phyloP scores from a whole-genome alignment of 2,329 filamentous ascomycete species.

The Cyphellophora europaea region DNA sequence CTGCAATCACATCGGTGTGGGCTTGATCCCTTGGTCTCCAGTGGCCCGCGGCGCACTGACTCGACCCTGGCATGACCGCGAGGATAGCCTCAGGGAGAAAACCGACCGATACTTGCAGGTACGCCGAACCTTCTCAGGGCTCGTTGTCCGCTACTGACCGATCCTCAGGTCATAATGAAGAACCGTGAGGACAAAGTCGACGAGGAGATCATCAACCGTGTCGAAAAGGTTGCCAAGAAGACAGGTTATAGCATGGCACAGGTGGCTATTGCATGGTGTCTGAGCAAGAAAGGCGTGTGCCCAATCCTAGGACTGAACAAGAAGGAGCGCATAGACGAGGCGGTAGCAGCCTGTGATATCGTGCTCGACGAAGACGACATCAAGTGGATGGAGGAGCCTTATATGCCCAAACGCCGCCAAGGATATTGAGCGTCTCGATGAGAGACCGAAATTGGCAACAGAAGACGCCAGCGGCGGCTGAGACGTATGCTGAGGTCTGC shows the following conservation, averaged over 20 bases:
- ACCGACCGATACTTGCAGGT: too few relatives aligned
- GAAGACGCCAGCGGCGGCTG: too few relatives aligned
- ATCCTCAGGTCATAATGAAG: too few relatives aligned
- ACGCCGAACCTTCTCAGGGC: too few relatives aligned
- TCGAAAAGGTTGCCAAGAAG: conserved; percentile 51
- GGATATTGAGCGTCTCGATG: conserved; percentile 16
- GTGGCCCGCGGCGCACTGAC: conserved; percentile 37
- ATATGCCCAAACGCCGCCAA: conserved; percentile 39
- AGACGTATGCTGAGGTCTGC: too few relatives aligned
- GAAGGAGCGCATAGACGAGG: conserved; percentile 52
- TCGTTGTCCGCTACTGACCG: too few relatives aligned
- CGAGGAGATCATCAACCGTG: conserved; percentile 42
- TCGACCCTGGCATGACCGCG: conserved; percentile 33
- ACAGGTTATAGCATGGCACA: conserved; percentile 53
- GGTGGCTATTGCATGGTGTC: conserved; percentile 55
- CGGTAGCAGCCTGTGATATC: conserved; percentile 37
- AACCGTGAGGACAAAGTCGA: conserved; percentile 37
- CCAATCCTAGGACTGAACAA: conserved; percentile 56
- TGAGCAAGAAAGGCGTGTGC: conserved; percentile 41
- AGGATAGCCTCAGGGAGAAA: conserved; percentile 30
- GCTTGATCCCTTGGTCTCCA: conserved; percentile 30
- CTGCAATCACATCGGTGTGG: conserved; percentile 28
- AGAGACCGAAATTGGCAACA: too few relatives aligned
- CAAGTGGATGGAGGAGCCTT: conserved; percentile 53
- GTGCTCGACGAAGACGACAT: conserved; percentile 50